Evolutionary conservation across 2,329 filamentous ascomycete genomes (phyloP).

Genomic region (Rhynchosporium secalis): DNA sequence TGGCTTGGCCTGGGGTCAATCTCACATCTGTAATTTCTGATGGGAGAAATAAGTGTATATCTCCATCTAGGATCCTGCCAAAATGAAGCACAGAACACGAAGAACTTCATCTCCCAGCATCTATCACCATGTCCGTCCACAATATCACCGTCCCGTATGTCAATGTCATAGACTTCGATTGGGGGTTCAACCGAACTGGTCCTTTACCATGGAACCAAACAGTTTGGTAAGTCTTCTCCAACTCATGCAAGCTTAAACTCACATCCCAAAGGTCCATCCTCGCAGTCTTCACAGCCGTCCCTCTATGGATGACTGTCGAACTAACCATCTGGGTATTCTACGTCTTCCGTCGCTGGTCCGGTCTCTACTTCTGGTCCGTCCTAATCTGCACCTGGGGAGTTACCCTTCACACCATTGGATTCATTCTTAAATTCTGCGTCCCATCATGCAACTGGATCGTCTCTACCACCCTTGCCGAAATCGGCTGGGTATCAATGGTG

Average conservation of each 20-base stretch:
- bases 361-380: conserved; percentile 7
- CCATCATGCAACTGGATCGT: conserved; percentile 14
- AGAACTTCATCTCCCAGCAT: not conserved
- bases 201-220: conserved; percentile 9
- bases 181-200: conserved; percentile 4
- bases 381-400: conserved; percentile 3
- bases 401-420: conserved; percentile 2
- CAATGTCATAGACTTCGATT: conserved; percentile 4
- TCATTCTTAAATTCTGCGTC: conserved; percentile 9
- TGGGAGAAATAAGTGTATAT: not conserved
- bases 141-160: conserved; percentile 5
- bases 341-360: conserved; percentile 9
- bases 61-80: not conserved
- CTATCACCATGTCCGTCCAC: conserved; percentile 4
- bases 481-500: conserved; percentile 46
- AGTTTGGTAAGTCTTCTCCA: conserved; percentile 2
- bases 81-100: not conserved
- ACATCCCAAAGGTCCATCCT: conserved; percentile 3
- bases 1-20: not conserved
- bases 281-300: conserved; percentile 6
- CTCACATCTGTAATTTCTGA: not conserved
- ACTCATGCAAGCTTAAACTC: not conserved
- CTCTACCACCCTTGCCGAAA: conserved; percentile 3
- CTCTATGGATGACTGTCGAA: conserved; percentile 4
- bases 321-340: conserved; percentile 9